These are phyloP conservation scores for Penicillium daleae DNA, from an alignment of 495 filamentous ascomycete species.

Conservation along the genomic window DNA sequence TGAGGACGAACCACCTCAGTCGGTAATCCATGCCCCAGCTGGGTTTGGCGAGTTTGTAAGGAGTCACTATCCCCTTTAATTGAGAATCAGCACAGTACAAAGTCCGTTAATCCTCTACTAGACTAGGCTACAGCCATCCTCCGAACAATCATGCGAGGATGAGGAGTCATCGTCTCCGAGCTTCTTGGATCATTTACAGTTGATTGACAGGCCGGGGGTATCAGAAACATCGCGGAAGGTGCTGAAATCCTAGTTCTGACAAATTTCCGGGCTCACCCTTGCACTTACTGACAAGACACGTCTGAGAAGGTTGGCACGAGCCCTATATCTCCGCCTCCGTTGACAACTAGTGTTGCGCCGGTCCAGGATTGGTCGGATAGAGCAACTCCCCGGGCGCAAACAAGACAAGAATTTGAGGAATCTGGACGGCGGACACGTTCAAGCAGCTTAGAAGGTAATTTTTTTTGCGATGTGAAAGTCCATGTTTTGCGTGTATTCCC, in stretches of 20 bases:
- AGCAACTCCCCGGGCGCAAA: constrained; percentile 82
- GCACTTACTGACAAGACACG: constrained; percentile 10
- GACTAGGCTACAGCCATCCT: background rate
- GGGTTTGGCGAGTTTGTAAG: constrained; percentile 79
- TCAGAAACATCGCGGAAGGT: constrained; percentile 23
- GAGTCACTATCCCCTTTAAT: constrained; percentile 9
- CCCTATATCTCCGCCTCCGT: constrained; percentile 63
- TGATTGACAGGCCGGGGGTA: background rate
- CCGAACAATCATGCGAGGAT: constrained; percentile 15
- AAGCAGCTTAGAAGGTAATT: constrained; percentile 75
- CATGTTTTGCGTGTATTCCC: background rate
- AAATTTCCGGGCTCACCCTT: background rate
- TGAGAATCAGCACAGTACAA: background rate
- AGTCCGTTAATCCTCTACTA: background rate
- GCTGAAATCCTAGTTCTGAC: background rate
- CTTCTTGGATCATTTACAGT: constrained; percentile 1
- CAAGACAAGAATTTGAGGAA: constrained; percentile 69
- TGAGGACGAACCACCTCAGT: constrained; percentile 73
- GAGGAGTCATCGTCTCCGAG: constrained; percentile 18
- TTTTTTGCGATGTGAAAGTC: constrained; percentile 12
- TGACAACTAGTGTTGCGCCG: constrained; percentile 70
- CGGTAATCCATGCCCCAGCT: constrained; percentile 85
- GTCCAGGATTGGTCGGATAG: constrained; percentile 66
- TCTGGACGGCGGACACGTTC: constrained; percentile 49
- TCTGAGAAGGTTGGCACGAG: constrained; percentile 35